phyloP scores from a whole-genome alignment of 2,329 filamentous ascomycete species.

The Myriosclerotinia duriaeana region DNA sequence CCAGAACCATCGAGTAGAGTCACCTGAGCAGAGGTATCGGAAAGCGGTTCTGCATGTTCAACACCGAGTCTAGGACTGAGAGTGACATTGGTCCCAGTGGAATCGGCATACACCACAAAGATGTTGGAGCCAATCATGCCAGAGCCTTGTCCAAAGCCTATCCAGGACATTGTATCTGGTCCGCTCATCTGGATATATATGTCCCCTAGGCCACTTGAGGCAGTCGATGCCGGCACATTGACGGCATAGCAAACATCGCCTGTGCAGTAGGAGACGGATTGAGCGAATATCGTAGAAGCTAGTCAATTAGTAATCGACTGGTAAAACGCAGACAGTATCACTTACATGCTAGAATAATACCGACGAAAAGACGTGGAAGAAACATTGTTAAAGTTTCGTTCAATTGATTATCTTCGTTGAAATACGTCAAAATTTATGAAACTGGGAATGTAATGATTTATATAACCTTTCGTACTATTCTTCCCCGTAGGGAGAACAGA shows the following conservation, averaged over 20 bases:
- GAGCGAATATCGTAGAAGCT: slow-evolving; percentile 30
- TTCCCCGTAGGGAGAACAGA: background rate
- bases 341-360: slow-evolving; percentile 15
- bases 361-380: background rate
- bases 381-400: slow-evolving; percentile 4
- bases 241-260: slow-evolving; percentile 46
- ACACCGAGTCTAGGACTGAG: slow-evolving; percentile 52
- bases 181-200: slow-evolving; percentile 59
- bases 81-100: slow-evolving; percentile 54
- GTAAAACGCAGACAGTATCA: background rate
- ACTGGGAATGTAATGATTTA: background rate
- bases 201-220: slow-evolving; percentile 51
- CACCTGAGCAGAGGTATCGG: slow-evolving; percentile 46
- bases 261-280: slow-evolving; percentile 32
- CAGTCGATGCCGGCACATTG: slow-evolving; percentile 54
- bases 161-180: slow-evolving; percentile 53
- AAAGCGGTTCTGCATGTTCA: slow-evolving; percentile 46
- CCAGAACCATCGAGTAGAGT: slow-evolving; percentile 54
- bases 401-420: background rate
- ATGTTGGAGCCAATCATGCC: slow-evolving; percentile 57
- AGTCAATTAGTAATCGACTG: background rate
- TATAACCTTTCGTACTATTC: background rate
- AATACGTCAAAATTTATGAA: background rate
- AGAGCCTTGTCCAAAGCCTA: slow-evolving; percentile 55
- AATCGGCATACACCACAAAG: slow-evolving; percentile 57